Evolutionary conservation across 306 rosid species (phyloP).

Genomic region (Fragaria ananassa): DNA sequence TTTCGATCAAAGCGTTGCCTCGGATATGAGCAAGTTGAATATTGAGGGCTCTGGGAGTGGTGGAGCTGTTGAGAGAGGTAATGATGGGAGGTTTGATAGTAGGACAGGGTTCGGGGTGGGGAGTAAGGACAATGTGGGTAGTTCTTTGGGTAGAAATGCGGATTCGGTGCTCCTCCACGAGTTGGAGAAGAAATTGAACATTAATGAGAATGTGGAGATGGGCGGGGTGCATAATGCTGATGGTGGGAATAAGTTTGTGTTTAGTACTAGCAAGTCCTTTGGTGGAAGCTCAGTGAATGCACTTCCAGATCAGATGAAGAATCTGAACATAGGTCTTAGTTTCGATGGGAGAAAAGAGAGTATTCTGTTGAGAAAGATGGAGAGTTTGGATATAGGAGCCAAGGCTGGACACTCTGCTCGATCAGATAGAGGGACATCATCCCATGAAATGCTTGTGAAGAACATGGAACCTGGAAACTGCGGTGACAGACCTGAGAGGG

Average conservation of each 20-base stretch:
- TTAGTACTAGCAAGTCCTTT: constrained; percentile 23
- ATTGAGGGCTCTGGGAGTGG: constrained; percentile 29
- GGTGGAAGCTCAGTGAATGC: constrained; percentile 31
- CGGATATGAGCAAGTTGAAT: constrained; percentile 51
- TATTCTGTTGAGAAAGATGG: constrained; percentile 40
- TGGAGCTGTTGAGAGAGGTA: constrained; percentile 20
- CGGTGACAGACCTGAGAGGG: constrained; percentile 23
- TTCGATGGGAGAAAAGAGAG: constrained; percentile 33
- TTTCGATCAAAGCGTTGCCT: constrained; percentile 24
- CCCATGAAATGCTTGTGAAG: constrained; percentile 26
- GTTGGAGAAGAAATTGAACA: constrained; percentile 47
- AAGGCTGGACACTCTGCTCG: constrained; percentile 23
- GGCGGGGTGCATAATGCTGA: constrained; percentile 14
- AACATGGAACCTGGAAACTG: constrained; percentile 21
- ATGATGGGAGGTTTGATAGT: constrained; percentile 25
- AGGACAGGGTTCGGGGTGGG: constrained; percentile 20
- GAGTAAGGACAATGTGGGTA: constrained; percentile 31
- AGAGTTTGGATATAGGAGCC: constrained; percentile 37
- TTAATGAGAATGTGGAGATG: constrained; percentile 31
- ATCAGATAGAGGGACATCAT: constrained; percentile 33
- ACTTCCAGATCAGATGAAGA: constrained; percentile 49
- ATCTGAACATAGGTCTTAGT: constrained; percentile 39
- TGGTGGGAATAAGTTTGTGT: constrained; percentile 22
- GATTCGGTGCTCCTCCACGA: constrained; percentile 55
- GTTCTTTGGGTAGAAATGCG: constrained; percentile 23